Percentiles rank a stretch among this genome's conserved stretches.
These are phyloP conservation scores for Drosera capensis DNA, from an alignment of 148 eudicot species.

Conservation along the genomic window DNA sequence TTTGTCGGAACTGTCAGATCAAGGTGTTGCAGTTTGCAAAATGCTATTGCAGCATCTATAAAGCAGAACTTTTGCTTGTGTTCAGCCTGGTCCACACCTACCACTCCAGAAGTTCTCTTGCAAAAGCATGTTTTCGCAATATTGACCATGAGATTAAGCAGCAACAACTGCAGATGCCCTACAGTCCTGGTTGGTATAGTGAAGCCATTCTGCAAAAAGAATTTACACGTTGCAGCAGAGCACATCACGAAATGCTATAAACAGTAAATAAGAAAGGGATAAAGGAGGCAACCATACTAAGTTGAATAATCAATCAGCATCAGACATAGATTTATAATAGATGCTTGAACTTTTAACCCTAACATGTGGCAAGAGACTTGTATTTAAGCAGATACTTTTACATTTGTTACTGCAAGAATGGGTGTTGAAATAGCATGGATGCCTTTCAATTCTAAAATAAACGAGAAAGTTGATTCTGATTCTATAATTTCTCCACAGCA, in stretches of 20 bases:
- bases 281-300: neutral
- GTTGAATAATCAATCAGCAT: no score
- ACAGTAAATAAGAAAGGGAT: neutral
- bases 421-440: no score
- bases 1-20: conserved; percentile 44
- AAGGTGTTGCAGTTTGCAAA: conserved; percentile 87
- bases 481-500: no score
- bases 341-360: no score
- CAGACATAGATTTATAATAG: no score
- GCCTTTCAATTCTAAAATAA: no score
- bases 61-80: conserved; percentile 49
- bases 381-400: no score
- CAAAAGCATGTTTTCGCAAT: conserved; percentile 39
- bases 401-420: no score
- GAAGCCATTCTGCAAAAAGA: conserved; percentile 37
- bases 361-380: no score
- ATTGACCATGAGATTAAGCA: conserved; percentile 63
- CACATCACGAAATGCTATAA: neutral
- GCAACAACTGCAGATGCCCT: conserved; percentile 59
- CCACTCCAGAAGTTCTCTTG: conserved; percentile 42
- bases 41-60: conserved; percentile 67
- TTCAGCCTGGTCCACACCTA: conserved; percentile 36
- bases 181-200: conserved; percentile 26
- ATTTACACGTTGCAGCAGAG: conserved; percentile 10
- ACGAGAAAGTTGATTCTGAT: no score